A percentile compares a stretch with the other conserved stretches of the same genome.
Conservation (phyloP, 805 yeast genomes). For the Blastobotrys terrestris region DNA sequence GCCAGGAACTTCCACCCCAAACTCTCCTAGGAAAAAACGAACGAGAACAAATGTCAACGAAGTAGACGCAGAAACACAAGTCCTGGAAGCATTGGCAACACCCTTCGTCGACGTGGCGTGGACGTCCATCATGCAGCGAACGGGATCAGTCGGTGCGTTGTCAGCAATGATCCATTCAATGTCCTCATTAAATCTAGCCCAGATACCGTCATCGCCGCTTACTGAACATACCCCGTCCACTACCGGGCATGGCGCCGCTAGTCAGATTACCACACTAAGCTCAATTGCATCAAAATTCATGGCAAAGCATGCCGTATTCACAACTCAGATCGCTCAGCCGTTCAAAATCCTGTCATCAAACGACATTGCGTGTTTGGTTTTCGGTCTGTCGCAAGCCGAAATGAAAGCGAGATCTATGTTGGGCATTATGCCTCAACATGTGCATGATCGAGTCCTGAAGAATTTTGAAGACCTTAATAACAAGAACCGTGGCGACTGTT, state of each 20-base stretch:
- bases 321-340: conserved; percentile 67
- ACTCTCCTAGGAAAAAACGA: conserved; percentile 2
- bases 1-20: neutral
- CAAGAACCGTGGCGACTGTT: neutral
- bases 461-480: too few species aligned
- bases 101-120: conserved; percentile 25
- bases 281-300: conserved; percentile 53
- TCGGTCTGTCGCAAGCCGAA: conserved; percentile 68
- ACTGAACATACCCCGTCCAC: conserved; percentile 26
- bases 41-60: conserved; percentile 5
- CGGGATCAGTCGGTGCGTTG: conserved; percentile 35
- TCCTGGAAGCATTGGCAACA: conserved; percentile 26
- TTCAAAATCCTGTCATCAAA: conserved; percentile 81
- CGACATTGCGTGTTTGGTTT: conserved; percentile 80
- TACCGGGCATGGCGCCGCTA: conserved; percentile 24
- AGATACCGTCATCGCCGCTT: conserved; percentile 10
- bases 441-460: conserved; percentile 3
- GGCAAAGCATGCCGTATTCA: conserved; percentile 72
- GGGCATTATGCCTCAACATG: conserved; percentile 45
- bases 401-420: conserved; percentile 58
- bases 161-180: conserved; percentile 35
- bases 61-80: conserved; percentile 11
- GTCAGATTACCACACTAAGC: conserved; percentile 46
- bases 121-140: conserved; percentile 9
- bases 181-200: conserved; percentile 12